Evolutionary conservation across 2,329 filamentous ascomycete species (phyloP), one percentile per base, ranked within the genome.

Genomic region (Alternaria longipes): DNA sequence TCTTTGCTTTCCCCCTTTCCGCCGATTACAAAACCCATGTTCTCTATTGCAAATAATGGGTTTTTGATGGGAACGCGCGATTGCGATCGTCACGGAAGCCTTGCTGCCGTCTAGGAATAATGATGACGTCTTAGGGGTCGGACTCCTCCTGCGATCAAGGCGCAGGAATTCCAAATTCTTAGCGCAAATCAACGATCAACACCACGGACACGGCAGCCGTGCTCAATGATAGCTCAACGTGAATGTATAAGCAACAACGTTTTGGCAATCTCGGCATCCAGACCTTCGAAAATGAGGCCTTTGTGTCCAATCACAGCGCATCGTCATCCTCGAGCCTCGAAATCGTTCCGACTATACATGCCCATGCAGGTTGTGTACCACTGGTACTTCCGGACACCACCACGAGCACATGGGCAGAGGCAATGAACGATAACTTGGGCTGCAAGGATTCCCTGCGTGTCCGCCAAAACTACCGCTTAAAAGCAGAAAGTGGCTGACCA

Each of bases 251-350:
- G 24, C 24, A 26, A 26, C 24, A 26, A 26, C 24, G 24, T 26
- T 26, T 26, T 7, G 24, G 24, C 24, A 26, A 26, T 26, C 24
- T 26, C 24, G 24, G 24, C 24, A 26, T 26, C 24, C 6, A 26
- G 24, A 26, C 24, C 24, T 26, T 26, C 24, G 24, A 26, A 8
- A 8, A 26, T 26, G 7, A 26, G 7, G 24, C 24, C 24, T 26
- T 26, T 26, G 6, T 67, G 62, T 61, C 58, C 57, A 67, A 63
- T 70, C 61, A 59, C 62, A 68, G 62, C 62, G 64, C 69, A 67
- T 59, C 60, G 59, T 67, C 57, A 55, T 45, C 32, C 38, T 52
- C 52, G 42, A 57, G 42, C 32, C 38, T 49, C 52, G 38, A 40
- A 36, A 40, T 22, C 36, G 45, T 54, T 38, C 62, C 50, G 51